phyloP scores from a whole-genome alignment of 1,284 basidiomycete species.

The Austroboletus novae-zelandiae region DNA sequence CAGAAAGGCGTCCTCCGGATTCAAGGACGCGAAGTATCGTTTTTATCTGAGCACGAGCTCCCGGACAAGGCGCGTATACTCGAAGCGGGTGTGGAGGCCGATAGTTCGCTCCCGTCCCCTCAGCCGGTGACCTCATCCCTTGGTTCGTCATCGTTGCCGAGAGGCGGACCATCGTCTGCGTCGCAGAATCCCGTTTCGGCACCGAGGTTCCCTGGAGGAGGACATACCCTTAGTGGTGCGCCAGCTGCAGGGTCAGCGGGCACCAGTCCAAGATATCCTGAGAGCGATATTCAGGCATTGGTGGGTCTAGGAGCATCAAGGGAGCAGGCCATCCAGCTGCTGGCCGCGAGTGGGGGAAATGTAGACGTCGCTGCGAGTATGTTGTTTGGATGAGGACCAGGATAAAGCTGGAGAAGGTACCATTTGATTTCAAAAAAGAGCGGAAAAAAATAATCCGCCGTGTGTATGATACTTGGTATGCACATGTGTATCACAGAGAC shows the following conservation, averaged over 20 bases:
- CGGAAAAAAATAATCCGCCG: background rate
- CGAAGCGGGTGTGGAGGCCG: slow-evolving; percentile 30
- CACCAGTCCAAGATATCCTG: slow-evolving; percentile 40
- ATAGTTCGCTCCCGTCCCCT: slow-evolving; percentile 17
- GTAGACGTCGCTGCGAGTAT: slow-evolving; percentile 87
- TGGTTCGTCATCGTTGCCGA: slow-evolving; percentile 12
- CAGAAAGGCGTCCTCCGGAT: slow-evolving; percentile 86
- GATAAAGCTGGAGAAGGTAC: background rate
- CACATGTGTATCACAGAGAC: background rate
- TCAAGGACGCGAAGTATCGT: slow-evolving; percentile 80
- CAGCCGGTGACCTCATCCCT: slow-evolving; percentile 7
- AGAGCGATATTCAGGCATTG: slow-evolving; percentile 53
- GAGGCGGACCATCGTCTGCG: slow-evolving; percentile 1
- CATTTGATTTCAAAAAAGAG: background rate
- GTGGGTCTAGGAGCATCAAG: slow-evolving; percentile 75
- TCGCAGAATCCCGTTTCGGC: slow-evolving; percentile 10
- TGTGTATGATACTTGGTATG: slow-evolving; percentile 1
- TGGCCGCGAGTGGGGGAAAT: slow-evolving; percentile 83
- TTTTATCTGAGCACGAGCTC: slow-evolving; percentile 93
- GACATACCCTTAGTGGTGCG: slow-evolving; percentile 48
- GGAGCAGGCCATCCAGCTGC: slow-evolving; percentile 71
- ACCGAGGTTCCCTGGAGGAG: slow-evolving; percentile 59
- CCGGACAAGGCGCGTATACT: slow-evolving; percentile 71
- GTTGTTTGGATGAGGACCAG: slow-evolving; percentile 55
- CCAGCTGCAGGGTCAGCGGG: slow-evolving; percentile 13